phyloP scores from a whole-genome alignment of 2,329 filamentous ascomycete species.

The Monosporascus cannonballus region DNA sequence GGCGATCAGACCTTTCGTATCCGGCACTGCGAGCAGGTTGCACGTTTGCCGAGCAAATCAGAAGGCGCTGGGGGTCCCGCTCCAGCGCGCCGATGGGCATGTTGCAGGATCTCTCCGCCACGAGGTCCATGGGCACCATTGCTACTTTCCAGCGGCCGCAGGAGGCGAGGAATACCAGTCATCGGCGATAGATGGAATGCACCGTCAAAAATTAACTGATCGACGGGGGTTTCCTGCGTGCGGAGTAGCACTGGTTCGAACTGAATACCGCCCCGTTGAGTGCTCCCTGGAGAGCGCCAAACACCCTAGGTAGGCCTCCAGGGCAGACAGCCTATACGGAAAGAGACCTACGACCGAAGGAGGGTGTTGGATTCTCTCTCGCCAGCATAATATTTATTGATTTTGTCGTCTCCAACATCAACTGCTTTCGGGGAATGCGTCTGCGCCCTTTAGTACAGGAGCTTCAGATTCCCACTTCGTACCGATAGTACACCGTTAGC shows the following conservation, averaged over 20 bases:
- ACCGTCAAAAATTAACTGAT: background rate
- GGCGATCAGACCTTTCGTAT: slow-evolving; percentile 17
- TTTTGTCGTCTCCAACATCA: background rate
- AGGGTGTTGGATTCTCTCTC: background rate
- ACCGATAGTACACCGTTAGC: background rate
- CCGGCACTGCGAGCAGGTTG: slow-evolving; percentile 22
- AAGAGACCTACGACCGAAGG: background rate
- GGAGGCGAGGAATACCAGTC: slow-evolving; percentile 18
- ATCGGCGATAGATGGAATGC: slow-evolving; percentile 12
- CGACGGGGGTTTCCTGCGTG: background rate
- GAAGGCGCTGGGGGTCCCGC: slow-evolving; percentile 2
- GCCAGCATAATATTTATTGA: background rate
- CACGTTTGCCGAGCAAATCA: slow-evolving; percentile 12
- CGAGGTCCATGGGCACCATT: slow-evolving; percentile 3
- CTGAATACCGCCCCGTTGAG: background rate
- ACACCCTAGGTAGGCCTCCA: background rate
- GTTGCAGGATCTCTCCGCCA: slow-evolving; percentile 2
- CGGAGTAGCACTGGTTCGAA: background rate
- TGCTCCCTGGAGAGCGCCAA: background rate
- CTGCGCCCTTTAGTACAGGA: too few species aligned
- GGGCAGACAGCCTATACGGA: background rate
- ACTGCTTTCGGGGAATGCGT: background rate
- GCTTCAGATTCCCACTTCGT: too few species aligned
- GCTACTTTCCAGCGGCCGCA: slow-evolving; percentile 17
- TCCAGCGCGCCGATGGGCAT: background rate